A percentile compares a stretch with the other conserved stretches of the same genome.
Evolutionary conservation across 2,329 filamentous ascomycete genomes (phyloP).

Genomic region (Fulvia fulva): DNA sequence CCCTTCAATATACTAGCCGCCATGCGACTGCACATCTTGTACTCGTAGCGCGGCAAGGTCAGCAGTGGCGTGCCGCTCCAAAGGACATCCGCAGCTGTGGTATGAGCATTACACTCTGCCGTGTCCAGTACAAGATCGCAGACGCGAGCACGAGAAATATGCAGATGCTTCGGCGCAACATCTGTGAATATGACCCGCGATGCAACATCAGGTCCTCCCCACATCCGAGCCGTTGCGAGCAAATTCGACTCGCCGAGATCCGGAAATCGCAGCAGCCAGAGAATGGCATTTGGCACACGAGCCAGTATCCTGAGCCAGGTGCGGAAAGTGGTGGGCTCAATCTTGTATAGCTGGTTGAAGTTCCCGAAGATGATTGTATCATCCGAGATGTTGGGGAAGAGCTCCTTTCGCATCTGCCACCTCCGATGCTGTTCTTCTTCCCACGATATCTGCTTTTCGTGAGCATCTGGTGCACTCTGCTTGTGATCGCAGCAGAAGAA

Average conservation of each 20-base stretch:
- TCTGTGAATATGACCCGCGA: slow-evolving; percentile 90
- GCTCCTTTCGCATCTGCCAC: slow-evolving; percentile 88
- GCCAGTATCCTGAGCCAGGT: slow-evolving; percentile 91
- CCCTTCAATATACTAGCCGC: slow-evolving; percentile 90
- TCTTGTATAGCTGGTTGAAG: slow-evolving; percentile 99
- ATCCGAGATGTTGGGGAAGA: slow-evolving; percentile 80
- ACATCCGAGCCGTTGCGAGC: slow-evolving; percentile 70
- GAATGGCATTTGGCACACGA: slow-evolving; percentile 76
- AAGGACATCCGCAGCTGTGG: slow-evolving; percentile 89
- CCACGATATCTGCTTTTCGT: slow-evolving; percentile 69
- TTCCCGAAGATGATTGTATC: slow-evolving; percentile 90
- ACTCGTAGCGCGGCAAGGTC: slow-evolving; percentile 84
- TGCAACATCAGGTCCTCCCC: slow-evolving; percentile 83
- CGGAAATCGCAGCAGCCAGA: slow-evolving; percentile 96
- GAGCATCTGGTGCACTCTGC: slow-evolving; percentile 74
- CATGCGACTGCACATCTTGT: slow-evolving; percentile 99
- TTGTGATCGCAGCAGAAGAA: slow-evolving; percentile 98
- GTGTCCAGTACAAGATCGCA: slow-evolving; percentile 96
- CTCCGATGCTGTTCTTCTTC: slow-evolving; percentile 73
- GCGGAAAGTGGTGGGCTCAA: slow-evolving; percentile 93
- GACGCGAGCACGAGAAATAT: slow-evolving; percentile 86
- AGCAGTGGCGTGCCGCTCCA: slow-evolving; percentile 94
- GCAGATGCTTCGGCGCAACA: slow-evolving; percentile 88
- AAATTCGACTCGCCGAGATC: slow-evolving; percentile 88
- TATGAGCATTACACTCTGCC: slow-evolving; percentile 96